Evolutionary conservation across 805 yeast genomes (phyloP).

Genomic region (Hermanozyma aechmeae): DNA sequence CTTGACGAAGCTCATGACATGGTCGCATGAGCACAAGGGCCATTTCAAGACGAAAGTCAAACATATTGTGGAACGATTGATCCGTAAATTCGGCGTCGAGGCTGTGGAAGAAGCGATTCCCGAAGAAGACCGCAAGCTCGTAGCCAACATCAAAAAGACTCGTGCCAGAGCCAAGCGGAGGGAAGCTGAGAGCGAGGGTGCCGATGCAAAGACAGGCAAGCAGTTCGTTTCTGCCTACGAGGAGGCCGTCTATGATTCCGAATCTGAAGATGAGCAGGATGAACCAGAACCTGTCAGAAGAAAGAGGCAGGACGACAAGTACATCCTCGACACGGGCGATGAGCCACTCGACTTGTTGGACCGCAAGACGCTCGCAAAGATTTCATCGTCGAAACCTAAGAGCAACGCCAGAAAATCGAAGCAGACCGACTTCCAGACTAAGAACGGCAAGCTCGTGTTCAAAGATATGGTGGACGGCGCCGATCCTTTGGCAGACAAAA

Average conservation of each 20-base stretch:
- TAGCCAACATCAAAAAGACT: conserved; percentile 77
- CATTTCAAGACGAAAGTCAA: conserved; percentile 90
- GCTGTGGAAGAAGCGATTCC: conserved; percentile 79
- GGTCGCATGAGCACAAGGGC: conserved; percentile 95
- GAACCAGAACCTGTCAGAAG: conserved; percentile 17
- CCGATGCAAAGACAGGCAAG: conserved; percentile 21
- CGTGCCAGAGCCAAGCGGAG: conserved; percentile 79
- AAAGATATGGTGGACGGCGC: conserved; percentile 34
- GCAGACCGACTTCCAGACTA: conserved; percentile 28
- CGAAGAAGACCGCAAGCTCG: conserved; percentile 75
- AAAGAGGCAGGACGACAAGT: conserved; percentile 41
- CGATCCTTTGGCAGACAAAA: conserved; percentile 26
- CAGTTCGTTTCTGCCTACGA: conserved; percentile 82
- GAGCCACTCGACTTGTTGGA: conserved; percentile 84
- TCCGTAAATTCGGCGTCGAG: conserved; percentile 87
- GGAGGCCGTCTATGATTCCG: conserved; percentile 69
- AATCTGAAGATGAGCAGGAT: conserved; percentile 44
- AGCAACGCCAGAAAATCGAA: conserved; percentile 37
- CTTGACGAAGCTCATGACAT: conserved; percentile 65
- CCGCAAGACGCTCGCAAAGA: conserved; percentile 73
- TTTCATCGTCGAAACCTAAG: conserved; percentile 81
- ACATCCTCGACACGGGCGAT: conserved; percentile 67
- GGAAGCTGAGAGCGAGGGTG: conserved; percentile 32
- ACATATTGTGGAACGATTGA: conserved; percentile 84
- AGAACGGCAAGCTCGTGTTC: conserved; percentile 63